These are phyloP conservation scores for Erucastrum elatum DNA, from an alignment of 345 rosid genomes.

Conservation along the genomic window DNA sequence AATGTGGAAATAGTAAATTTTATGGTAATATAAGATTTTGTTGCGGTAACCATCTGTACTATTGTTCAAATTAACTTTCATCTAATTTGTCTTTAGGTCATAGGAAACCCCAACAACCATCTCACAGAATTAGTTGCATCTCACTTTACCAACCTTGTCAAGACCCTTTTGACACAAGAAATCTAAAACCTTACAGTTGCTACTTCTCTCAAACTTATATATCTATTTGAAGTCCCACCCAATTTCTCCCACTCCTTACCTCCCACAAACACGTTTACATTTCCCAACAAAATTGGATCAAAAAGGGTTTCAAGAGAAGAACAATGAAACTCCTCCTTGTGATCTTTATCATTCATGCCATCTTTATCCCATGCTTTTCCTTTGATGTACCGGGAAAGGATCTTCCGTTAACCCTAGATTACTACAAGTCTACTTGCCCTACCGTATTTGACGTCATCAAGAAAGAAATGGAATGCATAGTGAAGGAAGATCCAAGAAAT, in stretches of 20 bases:
- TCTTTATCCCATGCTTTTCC: slow-evolving; percentile 25
- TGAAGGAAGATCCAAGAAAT: slow-evolving; percentile 75
- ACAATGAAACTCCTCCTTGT: slow-evolving; percentile 33
- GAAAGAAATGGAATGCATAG: slow-evolving; percentile 91
- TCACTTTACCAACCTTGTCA: slow-evolving; percentile 35
- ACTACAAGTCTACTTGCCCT: slow-evolving; percentile 75
- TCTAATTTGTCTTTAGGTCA: slow-evolving; percentile 19
- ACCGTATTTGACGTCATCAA: slow-evolving; percentile 58
- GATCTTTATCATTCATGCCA: slow-evolving; percentile 31
- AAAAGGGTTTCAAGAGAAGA: slow-evolving; percentile 24
- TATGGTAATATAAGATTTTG: background rate
- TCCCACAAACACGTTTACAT: slow-evolving; percentile 1
- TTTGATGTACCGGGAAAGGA: slow-evolving; percentile 36
- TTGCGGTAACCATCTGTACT: background rate
- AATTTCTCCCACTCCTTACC: slow-evolving; percentile 12
- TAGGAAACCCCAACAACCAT: slow-evolving; percentile 42
- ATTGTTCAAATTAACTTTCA: slow-evolving; percentile 8
- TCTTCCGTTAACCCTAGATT: slow-evolving; percentile 60
- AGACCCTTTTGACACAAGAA: slow-evolving; percentile 39
- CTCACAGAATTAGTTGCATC: slow-evolving; percentile 42
- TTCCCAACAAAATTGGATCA: background rate
- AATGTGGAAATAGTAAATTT: background rate
- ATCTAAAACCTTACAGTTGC: slow-evolving; percentile 16
- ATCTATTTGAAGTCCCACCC: slow-evolving; percentile 29
- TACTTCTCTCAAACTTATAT: slow-evolving; percentile 27